Conservation (phyloP, 345 rosid species). For the Dovyalis caffra region DNA sequence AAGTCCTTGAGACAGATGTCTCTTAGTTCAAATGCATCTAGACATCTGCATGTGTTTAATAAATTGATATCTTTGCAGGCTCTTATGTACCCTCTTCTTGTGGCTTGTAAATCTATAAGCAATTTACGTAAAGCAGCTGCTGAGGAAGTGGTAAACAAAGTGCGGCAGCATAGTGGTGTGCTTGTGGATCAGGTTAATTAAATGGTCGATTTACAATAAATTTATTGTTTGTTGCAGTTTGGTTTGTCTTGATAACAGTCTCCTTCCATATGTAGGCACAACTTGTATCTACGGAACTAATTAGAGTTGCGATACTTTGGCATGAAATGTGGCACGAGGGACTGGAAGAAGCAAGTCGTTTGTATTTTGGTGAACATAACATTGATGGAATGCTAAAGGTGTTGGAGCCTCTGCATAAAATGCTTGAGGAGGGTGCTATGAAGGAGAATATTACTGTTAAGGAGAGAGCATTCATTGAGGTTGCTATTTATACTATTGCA, state of each 20-base stretch:
- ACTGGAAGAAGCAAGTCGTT: conserved; percentile 98
- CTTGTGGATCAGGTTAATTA: conserved; percentile 86
- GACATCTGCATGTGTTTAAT: conserved; percentile 8
- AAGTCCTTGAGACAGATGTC: neutral
- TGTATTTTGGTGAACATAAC: conserved; percentile 95
- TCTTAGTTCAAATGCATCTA: neutral
- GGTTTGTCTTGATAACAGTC: conserved; percentile 4
- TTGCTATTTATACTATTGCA: conserved; percentile 12
- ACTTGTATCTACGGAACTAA: conserved; percentile 86
- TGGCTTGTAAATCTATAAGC: conserved; percentile 98
- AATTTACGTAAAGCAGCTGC: conserved; percentile 93
- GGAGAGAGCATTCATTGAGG: conserved; percentile 98
- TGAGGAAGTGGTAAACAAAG: conserved; percentile 95
- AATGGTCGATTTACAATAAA: conserved; percentile 6
- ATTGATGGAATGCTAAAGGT: conserved; percentile 95
- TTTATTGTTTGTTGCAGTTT: conserved; percentile 2
- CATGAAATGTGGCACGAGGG: conserved; percentile 98
- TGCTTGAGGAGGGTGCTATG: conserved; percentile 86
- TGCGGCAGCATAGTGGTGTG: conserved; percentile 87
- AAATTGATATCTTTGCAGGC: conserved; percentile 51
- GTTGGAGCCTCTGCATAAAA: conserved; percentile 88
- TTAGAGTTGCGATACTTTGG: conserved; percentile 99
- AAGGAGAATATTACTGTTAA: conserved; percentile 67
- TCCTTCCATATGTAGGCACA: conserved; percentile 60
- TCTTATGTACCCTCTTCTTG: conserved; percentile 98